phyloP scores from a whole-genome alignment of 148 eudicot species.

The Camellia granthamiana region DNA sequence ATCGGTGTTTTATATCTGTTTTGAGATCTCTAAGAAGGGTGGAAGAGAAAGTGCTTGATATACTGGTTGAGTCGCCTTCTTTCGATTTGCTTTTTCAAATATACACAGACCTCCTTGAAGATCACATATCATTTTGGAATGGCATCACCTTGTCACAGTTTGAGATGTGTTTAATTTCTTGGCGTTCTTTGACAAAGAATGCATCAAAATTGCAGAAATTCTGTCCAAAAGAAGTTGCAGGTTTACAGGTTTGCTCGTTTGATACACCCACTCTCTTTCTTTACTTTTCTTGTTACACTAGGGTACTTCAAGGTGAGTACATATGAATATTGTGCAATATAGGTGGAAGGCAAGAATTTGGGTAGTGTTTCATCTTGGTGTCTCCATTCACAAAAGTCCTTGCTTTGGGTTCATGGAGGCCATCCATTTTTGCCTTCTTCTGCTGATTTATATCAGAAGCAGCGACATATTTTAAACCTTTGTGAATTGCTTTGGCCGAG shows the following conservation, averaged over 20 bases:
- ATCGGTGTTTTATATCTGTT: slow-evolving; percentile 35
- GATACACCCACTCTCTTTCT: neutral
- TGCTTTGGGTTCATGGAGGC: slow-evolving; percentile 91
- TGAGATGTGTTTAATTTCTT: slow-evolving; percentile 47
- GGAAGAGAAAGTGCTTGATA: slow-evolving; percentile 63
- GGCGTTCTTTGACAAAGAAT: slow-evolving; percentile 67
- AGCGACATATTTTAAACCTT: slow-evolving; percentile 51
- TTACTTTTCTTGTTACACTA: neutral
- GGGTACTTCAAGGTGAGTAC: neutral
- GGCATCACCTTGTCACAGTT: slow-evolving; percentile 37
- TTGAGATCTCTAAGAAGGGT: slow-evolving; percentile 46
- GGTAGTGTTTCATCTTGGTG: slow-evolving; percentile 34
- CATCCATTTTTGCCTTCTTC: slow-evolving; percentile 76
- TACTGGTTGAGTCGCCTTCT: slow-evolving; percentile 48
- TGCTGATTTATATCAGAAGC: slow-evolving; percentile 57
- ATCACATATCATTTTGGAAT: slow-evolving; percentile 70
- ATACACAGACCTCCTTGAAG: slow-evolving; percentile 59
- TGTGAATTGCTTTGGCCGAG: slow-evolving; percentile 58
- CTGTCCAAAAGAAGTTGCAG: slow-evolving; percentile 52
- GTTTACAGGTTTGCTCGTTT: slow-evolving; percentile 51
- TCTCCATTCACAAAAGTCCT: slow-evolving; percentile 59
- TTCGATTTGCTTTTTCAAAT: slow-evolving; percentile 51
- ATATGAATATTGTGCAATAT: slow-evolving; percentile 10
- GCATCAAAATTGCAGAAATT: slow-evolving; percentile 42
- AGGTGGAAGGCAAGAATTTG: slow-evolving; percentile 46